Evolutionary conservation across 441 rosid species (phyloP).

Genomic region (Viola pubescens): DNA sequence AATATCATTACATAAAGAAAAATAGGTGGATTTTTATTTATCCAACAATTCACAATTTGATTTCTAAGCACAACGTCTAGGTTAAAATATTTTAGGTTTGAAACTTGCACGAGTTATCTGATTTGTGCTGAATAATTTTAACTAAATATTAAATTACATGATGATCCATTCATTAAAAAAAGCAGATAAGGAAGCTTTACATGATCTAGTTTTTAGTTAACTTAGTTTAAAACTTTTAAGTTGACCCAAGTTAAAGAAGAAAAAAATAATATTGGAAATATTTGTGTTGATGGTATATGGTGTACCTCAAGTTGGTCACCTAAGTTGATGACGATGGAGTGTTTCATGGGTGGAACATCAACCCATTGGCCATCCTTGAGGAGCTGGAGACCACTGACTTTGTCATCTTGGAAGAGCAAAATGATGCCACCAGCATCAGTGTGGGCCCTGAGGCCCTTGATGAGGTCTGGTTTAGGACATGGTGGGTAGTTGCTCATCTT

Average conservation of each 20-base stretch:
- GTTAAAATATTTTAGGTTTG: no score
- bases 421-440: slow-evolving; percentile 82
- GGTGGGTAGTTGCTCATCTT: slow-evolving; percentile 84
- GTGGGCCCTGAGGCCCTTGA: slow-evolving; percentile 80
- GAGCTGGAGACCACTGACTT: slow-evolving; percentile 76
- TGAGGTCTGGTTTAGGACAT: slow-evolving; percentile 69
- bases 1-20: no score
- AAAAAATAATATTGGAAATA: background rate
- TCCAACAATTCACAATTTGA: no score
- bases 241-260: background rate
- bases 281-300: no score
- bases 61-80: no score
- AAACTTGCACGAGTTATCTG: no score
- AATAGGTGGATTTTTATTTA: no score
- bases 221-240: background rate
- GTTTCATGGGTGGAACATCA: slow-evolving; percentile 67
- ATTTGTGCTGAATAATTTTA: no score
- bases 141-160: no score
- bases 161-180: no score
- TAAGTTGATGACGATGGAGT: slow-evolving; percentile 68
- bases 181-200: no score
- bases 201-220: background rate
- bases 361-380: slow-evolving; percentile 69
- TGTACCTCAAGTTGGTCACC: slow-evolving; percentile 88
- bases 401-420: slow-evolving; percentile 66